Conservation (phyloP, 2,329 filamentous ascomycete genomes). For the Hymenotorrendiella dingleyae region DNA sequence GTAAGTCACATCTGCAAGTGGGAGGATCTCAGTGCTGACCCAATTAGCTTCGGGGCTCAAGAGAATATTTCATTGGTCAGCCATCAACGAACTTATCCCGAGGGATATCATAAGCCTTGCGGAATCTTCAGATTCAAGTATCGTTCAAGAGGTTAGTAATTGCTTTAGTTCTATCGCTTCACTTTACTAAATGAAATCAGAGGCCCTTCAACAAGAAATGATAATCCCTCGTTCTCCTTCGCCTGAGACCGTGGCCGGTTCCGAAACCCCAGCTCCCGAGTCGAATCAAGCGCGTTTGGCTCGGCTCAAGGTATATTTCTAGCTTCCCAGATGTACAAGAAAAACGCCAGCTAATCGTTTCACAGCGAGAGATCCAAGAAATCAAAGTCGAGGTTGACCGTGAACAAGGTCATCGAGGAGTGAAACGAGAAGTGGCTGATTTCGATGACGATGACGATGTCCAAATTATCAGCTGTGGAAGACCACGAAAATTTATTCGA, state of each 20-base stretch:
- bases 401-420: neutral
- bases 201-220: conserved; percentile 17
- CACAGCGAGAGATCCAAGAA: conserved; percentile 17
- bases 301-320: conserved; percentile 15
- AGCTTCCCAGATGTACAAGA: too few relatives aligned
- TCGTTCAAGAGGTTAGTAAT: conserved; percentile 11
- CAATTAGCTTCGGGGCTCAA: too few relatives aligned
- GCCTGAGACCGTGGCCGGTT: conserved; percentile 1
- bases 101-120: conserved; percentile 9
- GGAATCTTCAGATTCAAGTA: conserved; percentile 20
- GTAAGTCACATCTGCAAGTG: conserved; percentile 10
- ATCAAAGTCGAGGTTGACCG: conserved; percentile 16
- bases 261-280: neutral
- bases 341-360: neutral
- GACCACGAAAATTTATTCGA: conserved; percentile 14
- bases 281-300: conserved; percentile 13
- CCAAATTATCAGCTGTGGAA: conserved; percentile 1
- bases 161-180: too few relatives aligned
- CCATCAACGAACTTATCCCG: conserved; percentile 1
- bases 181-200: conserved; percentile 5
- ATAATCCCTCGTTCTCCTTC: conserved; percentile 20
- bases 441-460: neutral
- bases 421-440: conserved; percentile 5
- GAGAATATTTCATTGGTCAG: too few relatives aligned
- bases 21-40: neutral